phyloP scores from a whole-genome alignment of 1,284 basidiomycete species.

The Sporisorium graminicola region DNA sequence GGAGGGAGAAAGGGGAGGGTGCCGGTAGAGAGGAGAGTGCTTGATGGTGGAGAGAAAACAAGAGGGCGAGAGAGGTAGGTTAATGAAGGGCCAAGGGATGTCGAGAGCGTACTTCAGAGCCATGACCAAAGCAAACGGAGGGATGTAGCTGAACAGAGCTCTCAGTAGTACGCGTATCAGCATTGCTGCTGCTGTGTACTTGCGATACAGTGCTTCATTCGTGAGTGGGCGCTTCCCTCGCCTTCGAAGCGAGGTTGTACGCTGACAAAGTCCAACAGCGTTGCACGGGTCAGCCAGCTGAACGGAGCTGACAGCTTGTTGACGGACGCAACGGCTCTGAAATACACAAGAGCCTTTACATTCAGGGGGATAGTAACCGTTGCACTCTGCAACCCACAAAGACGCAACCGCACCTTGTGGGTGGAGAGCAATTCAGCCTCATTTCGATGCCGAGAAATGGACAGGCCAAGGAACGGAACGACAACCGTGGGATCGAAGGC shows the following conservation, averaged over 20 bases:
- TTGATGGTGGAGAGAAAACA: constrained; percentile 1
- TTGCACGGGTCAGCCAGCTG: background rate
- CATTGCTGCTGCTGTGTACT: background rate
- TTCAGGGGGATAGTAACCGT: background rate
- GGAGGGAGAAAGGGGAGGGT: background rate
- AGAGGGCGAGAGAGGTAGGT: background rate
- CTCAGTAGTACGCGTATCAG: background rate
- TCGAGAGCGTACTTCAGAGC: background rate
- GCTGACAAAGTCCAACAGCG: background rate
- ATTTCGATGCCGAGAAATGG: constrained; percentile 2
- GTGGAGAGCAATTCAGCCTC: background rate
- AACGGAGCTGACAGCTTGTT: background rate
- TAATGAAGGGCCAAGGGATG: background rate
- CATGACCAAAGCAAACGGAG: background rate
- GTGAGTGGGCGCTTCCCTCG: background rate
- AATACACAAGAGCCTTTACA: background rate
- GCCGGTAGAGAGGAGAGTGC: background rate
- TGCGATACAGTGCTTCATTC: background rate
- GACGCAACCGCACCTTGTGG: background rate
- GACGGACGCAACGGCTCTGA: background rate
- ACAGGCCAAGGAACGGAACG: background rate
- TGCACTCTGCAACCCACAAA: background rate
- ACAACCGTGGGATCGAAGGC: background rate
- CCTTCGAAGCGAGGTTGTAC: background rate
- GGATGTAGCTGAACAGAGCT: background rate